Percentiles rank a stretch among this genome's conserved stretches.
phyloP scores from a whole-genome alignment of 1,139 yeast genomes.

The Ogataea hybrid region DNA sequence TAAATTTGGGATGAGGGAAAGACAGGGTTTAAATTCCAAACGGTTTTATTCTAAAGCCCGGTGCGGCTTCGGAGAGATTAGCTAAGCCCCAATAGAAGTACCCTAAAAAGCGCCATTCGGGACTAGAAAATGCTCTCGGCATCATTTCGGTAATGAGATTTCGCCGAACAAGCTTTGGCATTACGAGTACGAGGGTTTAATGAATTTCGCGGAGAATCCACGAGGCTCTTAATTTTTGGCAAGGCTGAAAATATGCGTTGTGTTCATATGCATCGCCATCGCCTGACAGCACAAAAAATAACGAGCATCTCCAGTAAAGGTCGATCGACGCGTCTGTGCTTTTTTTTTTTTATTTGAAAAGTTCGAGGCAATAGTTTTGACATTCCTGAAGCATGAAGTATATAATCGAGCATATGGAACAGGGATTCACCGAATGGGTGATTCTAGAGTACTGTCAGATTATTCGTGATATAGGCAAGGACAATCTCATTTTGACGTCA shows the following conservation, averaged over 20 bases:
- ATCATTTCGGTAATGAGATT: not conserved
- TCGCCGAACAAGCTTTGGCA: no score
- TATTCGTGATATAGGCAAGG: constrained; percentile 74
- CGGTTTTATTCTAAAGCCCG: not conserved
- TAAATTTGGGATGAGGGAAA: not conserved
- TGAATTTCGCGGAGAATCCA: no score
- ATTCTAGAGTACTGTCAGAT: constrained; percentile 81
- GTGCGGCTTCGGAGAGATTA: not conserved
- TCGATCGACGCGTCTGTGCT: constrained; percentile 6
- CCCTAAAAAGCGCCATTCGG: no score
- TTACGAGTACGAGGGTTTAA: no score
- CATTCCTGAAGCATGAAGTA: constrained; percentile 57
- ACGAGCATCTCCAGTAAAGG: not conserved
- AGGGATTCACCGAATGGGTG: constrained; percentile 96
- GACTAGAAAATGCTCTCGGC: not conserved
- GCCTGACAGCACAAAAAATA: no score
- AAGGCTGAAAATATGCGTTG: no score
- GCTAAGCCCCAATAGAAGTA: no score
- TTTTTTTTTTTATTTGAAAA: no score
- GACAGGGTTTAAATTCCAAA: not conserved
- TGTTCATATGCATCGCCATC: no score
- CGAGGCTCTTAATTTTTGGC: no score
- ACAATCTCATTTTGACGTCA: constrained; percentile 75
- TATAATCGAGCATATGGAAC: constrained; percentile 96
- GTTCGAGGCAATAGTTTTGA: no score